phyloP scores from a whole-genome alignment of 176 grass and related monocot genomes.

The Thalia dealbata region DNA sequence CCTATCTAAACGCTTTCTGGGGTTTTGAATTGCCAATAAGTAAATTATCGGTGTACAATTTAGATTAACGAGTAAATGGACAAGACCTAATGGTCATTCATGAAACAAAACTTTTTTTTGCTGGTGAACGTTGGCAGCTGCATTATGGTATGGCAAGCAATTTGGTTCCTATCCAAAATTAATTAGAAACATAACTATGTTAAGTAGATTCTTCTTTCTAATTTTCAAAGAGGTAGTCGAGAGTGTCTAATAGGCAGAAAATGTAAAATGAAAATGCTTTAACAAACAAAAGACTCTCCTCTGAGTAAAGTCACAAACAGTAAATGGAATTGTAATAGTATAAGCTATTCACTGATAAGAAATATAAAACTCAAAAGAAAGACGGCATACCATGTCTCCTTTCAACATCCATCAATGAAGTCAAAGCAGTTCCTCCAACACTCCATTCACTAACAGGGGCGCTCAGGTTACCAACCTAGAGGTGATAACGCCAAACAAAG shows the following conservation, averaged over 20 bases:
- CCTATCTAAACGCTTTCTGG: no score
- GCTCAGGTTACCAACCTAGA: constrained; percentile 73
- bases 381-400: constrained; percentile 67
- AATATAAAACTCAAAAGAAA: not conserved
- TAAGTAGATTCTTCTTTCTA: not conserved
- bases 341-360: not conserved
- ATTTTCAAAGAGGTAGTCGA: no score
- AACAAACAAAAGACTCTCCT: not conserved
- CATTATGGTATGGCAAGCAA: no score
- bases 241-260: no score
- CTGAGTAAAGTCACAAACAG: not conserved
- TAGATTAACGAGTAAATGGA: no score
- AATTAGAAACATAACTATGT: not conserved
- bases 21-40: no score
- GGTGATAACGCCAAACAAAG: not conserved
- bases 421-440: constrained; percentile 93
- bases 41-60: no score
- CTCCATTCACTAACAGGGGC: constrained; percentile 94
- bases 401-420: constrained; percentile 96
- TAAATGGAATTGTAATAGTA: not conserved
- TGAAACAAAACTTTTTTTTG: no score
- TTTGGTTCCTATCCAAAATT: no score
- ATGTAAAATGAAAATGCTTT: not conserved
- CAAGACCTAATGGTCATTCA: no score
- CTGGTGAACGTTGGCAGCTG: no score